phyloP scores from a whole-genome alignment of 371 early-diverging fungal genomes.

The Mucor mucedo region DNA sequence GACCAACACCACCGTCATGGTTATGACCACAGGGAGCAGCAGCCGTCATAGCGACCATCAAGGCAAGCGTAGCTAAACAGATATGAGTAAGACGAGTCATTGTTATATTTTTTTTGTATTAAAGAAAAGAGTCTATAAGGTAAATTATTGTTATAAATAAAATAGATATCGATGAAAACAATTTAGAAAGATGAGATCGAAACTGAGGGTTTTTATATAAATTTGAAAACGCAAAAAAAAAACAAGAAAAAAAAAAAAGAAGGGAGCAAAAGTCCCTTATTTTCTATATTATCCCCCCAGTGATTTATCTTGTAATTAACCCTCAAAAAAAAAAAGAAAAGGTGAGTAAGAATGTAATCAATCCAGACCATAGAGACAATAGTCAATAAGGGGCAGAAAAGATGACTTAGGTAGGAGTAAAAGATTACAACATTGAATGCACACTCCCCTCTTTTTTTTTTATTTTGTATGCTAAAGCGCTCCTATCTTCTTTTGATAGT shows the following conservation, averaged over 20 bases:
- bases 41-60: conserved; percentile 9
- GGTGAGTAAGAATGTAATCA: background rate
- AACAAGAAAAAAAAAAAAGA: conserved; percentile 4
- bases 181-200: no score
- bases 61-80: conserved; percentile 24
- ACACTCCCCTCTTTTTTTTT: no score
- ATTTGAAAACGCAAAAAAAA: background rate
- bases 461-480: no score
- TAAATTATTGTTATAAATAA: no score
- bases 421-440: background rate
- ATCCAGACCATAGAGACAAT: conserved; percentile 1
- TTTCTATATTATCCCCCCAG: background rate
- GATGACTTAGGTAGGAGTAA: background rate
- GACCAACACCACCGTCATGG: background rate
- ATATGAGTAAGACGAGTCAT: conserved; percentile 30
- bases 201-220: no score
- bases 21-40: conserved; percentile 28
- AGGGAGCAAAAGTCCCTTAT: conserved; percentile 3
- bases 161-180: no score
- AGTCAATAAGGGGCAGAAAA: background rate
- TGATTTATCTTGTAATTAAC: conserved; percentile 5
- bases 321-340: background rate
- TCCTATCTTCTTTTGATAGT: no score
- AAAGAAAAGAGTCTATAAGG: background rate
- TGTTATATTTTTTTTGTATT: conserved; percentile 1